A percentile compares a stretch with the other conserved stretches of the same genome.
These are phyloP conservation scores for Rhodotorula glutinis DNA, from an alignment of 1,284 basidiomycete genomes.

Conservation along the genomic window DNA sequence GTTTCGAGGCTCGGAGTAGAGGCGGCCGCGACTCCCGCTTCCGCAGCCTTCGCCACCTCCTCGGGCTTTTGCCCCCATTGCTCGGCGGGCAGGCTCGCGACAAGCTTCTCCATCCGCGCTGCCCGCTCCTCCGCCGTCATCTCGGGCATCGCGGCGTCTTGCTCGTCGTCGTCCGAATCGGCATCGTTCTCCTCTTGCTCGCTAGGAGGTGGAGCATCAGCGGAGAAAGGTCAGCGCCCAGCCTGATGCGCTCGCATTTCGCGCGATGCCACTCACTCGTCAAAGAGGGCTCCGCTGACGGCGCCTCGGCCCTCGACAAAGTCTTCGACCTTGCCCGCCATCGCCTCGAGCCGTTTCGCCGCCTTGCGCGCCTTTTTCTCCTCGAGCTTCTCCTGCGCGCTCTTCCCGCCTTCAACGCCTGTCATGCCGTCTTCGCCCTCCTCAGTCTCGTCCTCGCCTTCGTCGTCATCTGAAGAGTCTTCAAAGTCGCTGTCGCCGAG, in stretches of 20 bases:
- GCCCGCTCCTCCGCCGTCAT: constrained; percentile 46
- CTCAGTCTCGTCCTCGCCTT: constrained; percentile 26
- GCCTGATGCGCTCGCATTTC: not conserved
- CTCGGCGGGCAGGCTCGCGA: constrained; percentile 47
- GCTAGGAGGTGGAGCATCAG: constrained; percentile 1
- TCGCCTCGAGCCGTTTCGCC: constrained; percentile 64
- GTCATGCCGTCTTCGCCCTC: constrained; percentile 45
- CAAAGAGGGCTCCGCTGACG: constrained; percentile 77
- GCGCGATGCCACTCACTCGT: constrained; percentile 62
- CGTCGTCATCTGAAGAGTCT: constrained; percentile 29
- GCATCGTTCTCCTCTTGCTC: constrained; percentile 21
- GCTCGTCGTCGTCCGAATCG: constrained; percentile 44
- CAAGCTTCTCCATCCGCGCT: constrained; percentile 47
- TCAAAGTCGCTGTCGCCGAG: constrained; percentile 42
- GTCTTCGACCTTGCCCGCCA: constrained; percentile 76
- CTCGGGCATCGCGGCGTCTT: constrained; percentile 43
- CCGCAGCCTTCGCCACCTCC: not conserved
- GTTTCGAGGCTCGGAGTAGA: not conserved
- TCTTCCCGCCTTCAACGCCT: constrained; percentile 49
- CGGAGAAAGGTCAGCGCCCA: constrained; percentile 36
- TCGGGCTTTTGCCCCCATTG: constrained; percentile 50
- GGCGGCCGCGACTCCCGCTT: not conserved
- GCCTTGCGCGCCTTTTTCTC: constrained; percentile 53
- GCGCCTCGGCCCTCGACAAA: constrained; percentile 86
- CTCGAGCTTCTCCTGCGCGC: constrained; percentile 23